Evolutionary conservation across 2,329 filamentous ascomycete species (phyloP), one percentile per base, ranked within the genome.

Genomic region (Ophioceras dolichostomum): DNA sequence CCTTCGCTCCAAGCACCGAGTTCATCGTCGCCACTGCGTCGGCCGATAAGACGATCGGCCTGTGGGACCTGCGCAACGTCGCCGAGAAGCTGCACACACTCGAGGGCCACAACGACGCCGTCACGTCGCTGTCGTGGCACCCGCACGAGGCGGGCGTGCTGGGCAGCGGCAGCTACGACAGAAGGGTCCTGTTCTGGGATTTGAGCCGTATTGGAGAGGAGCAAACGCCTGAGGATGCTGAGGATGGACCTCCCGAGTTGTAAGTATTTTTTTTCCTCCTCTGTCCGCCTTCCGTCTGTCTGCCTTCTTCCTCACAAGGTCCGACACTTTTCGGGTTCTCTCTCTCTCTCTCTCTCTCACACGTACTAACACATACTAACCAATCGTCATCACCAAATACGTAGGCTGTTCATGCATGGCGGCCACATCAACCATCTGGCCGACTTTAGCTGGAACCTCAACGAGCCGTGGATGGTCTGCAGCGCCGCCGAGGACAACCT

Each of bases 361-460:
- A 17, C 14, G 10, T 36, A 18, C 10, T 17, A 21, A 3, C 32
- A 9, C 4, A 29, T 41, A 36, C 47, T 56, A 45, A 55, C 45
- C 45, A 4, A 14, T 5, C 24, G 37, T n/a, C n/a, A n/a, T n/a
- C n/a, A n/a, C n/a, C n/a, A n/a, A n/a, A n/a, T n/a, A n/a, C n/a
- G n/a, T n/a, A 87, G 83, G 33, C 66, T 98, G 2, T 98, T 98
- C 62, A 96, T 98, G 88, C 91, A 98, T 52, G 91, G 91, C 43
- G 91, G 91, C 22, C 93, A 98, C 64, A 98, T 91, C 10, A 95
- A 95, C 61, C 83, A 93, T 47, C 76, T 98, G 43, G 87, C 85
- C 26, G 93, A 98, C 60, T 98, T 98, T 54, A 89, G 83, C 61
- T 98, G 89, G 89, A 98, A 98, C 60, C 76, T 78, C 48, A 94